These are phyloP conservation scores for Cryphonectria carpinicola DNA, from an alignment of 2,329 filamentous ascomycete genomes.

Conservation along the genomic window DNA sequence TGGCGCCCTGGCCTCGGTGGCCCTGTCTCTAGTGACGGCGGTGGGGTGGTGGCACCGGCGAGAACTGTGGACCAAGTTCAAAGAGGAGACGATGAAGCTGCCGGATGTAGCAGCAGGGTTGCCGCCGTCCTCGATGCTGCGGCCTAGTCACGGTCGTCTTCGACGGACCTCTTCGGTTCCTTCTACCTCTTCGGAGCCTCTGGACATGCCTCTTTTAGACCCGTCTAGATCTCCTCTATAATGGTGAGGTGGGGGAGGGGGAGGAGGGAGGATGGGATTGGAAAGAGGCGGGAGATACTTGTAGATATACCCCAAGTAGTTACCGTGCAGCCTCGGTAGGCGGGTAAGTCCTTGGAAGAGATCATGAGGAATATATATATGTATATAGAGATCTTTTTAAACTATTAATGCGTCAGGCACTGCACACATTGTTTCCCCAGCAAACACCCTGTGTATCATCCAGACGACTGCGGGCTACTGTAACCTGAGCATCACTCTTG, in stretches of 20 bases:
- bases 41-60: conserved; percentile 13
- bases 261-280: too few relatives aligned
- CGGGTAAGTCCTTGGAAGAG: too few relatives aligned
- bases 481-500: too few relatives aligned
- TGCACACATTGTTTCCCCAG: too few relatives aligned
- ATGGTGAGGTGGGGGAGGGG: background rate
- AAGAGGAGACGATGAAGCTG: conserved; percentile 3
- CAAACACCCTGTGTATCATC: too few relatives aligned
- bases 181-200: background rate
- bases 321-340: too few relatives aligned
- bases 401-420: too few relatives aligned
- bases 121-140: background rate
- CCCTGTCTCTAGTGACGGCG: conserved; percentile 1
- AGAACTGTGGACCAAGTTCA: conserved; percentile 8
- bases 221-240: background rate
- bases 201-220: background rate
- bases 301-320: too few relatives aligned
- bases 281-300: too few relatives aligned
- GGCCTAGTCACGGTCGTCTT: background rate
- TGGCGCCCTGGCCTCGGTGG: background rate
- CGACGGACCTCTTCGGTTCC: background rate
- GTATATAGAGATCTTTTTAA: too few relatives aligned
- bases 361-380: too few relatives aligned
- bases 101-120: background rate
- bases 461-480: too few relatives aligned